Conservation (phyloP, 805 yeast species). For the Henningerozyma blattae region DNA sequence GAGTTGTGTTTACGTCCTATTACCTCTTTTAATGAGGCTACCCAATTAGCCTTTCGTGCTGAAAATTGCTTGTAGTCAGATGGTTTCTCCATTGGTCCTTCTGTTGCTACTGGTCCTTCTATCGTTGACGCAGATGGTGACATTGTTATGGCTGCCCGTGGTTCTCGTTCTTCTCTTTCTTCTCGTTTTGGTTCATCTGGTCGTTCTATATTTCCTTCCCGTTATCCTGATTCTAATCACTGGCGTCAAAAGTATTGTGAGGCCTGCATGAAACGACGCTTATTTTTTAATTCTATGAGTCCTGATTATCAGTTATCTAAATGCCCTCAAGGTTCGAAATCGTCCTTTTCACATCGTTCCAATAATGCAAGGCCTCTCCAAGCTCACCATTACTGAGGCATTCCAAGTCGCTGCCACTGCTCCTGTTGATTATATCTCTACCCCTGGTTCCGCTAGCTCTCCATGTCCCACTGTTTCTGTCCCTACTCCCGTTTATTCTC, state of each 20-base stretch:
- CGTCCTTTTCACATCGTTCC: too few species aligned
- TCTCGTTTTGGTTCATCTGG: background rate
- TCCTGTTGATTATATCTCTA: background rate
- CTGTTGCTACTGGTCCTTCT: background rate
- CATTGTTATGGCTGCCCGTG: background rate
- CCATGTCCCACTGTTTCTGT: too few species aligned
- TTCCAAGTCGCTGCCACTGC: background rate
- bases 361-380: background rate
- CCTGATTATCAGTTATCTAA: background rate
- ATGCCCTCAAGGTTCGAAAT: background rate
- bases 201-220: background rate
- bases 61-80: background rate
- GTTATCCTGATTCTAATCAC: background rate
- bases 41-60: conserved; percentile 1
- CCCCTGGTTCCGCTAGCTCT: too few species aligned
- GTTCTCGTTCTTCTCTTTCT: background rate
- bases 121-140: conserved; percentile 1
- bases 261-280: background rate
- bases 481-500: too few species aligned
- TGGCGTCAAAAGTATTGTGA: background rate
- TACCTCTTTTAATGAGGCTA: conserved; percentile 1
- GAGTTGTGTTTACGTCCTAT: background rate
- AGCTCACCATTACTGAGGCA: background rate
- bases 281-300: background rate
- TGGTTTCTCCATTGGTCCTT: background rate